These are phyloP conservation scores for Gaultheria prostrata DNA, from an alignment of 148 eudicot species.

Conservation along the genomic window DNA sequence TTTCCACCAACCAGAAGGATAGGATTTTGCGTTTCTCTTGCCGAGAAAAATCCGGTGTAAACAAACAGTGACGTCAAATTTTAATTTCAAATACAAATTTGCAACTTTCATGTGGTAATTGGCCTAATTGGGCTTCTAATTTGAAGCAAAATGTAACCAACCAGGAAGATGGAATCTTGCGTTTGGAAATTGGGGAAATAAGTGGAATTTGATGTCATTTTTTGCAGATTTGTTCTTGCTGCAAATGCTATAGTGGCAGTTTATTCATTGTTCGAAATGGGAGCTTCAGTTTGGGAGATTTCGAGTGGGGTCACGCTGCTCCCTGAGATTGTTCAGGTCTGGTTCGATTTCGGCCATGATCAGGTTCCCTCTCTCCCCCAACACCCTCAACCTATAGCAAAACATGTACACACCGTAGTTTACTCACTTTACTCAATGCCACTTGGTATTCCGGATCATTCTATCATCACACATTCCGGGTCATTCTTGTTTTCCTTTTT, in stretches of 20 bases:
- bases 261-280: constrained; percentile 75
- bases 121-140: background rate
- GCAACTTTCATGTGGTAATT: background rate
- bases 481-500: no score
- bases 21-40: background rate
- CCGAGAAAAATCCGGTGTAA: background rate
- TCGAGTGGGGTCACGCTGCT: constrained; percentile 57
- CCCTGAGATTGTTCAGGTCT: constrained; percentile 70
- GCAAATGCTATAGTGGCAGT: constrained; percentile 71
- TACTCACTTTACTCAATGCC: no score
- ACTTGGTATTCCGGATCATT: no score
- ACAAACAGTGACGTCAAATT: background rate
- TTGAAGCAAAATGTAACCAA: background rate
- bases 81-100: background rate
- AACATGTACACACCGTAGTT: background rate
- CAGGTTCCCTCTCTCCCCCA: constrained; percentile 36
- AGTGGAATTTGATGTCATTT: background rate
- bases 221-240: constrained; percentile 54
- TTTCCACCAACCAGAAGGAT: background rate
- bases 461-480: no score
- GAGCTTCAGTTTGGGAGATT: constrained; percentile 79
- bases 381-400: constrained; percentile 29
- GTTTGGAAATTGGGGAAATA: no score
- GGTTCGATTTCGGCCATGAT: constrained; percentile 90
- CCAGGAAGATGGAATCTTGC: background rate